Percentiles rank a stretch among this genome's conserved stretches.
These are phyloP conservation scores for Protostelium mycophagum DNA, from an alignment of 78 protist genomes.

Conservation along the genomic window DNA sequence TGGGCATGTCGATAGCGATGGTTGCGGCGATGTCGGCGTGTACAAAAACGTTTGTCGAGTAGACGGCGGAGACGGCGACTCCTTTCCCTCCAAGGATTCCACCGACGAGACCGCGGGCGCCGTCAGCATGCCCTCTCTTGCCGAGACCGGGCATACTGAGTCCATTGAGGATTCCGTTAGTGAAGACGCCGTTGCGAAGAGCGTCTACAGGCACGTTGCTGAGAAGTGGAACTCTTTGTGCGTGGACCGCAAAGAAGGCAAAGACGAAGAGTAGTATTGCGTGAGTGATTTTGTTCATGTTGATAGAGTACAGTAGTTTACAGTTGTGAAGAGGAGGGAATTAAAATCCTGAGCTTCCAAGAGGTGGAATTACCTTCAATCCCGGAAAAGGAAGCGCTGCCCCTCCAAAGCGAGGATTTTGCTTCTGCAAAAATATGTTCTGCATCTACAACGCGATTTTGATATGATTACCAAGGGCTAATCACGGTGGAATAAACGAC, in stretches of 20 bases:
- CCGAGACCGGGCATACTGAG: background rate
- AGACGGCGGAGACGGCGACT: background rate
- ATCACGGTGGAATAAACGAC: too few species aligned
- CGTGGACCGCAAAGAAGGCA: background rate
- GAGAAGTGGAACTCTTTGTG: background rate
- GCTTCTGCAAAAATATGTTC: too few species aligned
- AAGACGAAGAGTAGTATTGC: background rate
- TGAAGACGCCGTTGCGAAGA: background rate
- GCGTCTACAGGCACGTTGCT: background rate
- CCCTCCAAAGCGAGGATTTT: too few species aligned
- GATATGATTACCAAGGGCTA: too few species aligned
- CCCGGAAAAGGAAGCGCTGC: too few species aligned
- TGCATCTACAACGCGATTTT: too few species aligned
- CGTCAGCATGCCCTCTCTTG: background rate
- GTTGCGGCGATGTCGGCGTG: background rate
- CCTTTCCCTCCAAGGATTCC: background rate
- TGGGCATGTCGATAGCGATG: background rate
- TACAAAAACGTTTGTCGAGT: background rate
- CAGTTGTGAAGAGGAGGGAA: too few species aligned
- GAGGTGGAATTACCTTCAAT: too few species aligned
- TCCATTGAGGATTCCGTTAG: background rate
- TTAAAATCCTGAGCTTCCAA: too few species aligned
- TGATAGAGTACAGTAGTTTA: slow-evolving; percentile 7
- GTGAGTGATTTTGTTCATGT: background rate
- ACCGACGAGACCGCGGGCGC: background rate